Evolutionary conservation across 441 rosid species (phyloP).

Genomic region (Syzygium malaccense): DNA sequence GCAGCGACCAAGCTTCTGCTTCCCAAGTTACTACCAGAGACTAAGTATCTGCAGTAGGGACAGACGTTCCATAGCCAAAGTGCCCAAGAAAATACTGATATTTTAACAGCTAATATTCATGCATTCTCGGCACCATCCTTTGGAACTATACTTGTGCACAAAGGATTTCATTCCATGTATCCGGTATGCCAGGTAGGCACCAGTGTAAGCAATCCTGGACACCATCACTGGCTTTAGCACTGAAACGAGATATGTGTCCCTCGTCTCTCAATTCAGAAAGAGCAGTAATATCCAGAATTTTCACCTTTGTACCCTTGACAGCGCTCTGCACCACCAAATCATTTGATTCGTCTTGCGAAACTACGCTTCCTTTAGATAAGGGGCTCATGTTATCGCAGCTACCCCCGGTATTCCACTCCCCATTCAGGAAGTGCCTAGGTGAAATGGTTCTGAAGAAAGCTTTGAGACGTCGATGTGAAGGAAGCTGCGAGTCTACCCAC

Average conservation of each 20-base stretch:
- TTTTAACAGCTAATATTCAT: background rate
- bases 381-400: conserved; percentile 54
- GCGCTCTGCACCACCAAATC: conserved; percentile 46
- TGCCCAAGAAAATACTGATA: background rate
- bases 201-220: conserved; percentile 67
- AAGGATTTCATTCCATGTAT: conserved; percentile 64
- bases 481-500: conserved; percentile 62
- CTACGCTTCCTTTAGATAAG: conserved; percentile 38
- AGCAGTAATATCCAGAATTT: conserved; percentile 57
- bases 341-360: conserved; percentile 37
- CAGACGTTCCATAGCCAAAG: background rate
- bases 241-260: conserved; percentile 47
- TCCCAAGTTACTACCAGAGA: background rate
- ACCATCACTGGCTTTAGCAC: conserved; percentile 21
- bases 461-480: conserved; percentile 34
- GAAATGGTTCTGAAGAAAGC: conserved; percentile 67
- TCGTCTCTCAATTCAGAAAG: conserved; percentile 65
- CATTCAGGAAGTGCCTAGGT: conserved; percentile 59
- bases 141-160: conserved; percentile 29
- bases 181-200: conserved; percentile 71
- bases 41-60: background rate
- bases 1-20: background rate
- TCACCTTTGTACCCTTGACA: conserved; percentile 42
- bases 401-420: conserved; percentile 80
- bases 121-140: background rate